These are phyloP conservation scores for Cardamine resedifolia DNA, from an alignment of 345 rosid genomes.

Conservation along the genomic window DNA sequence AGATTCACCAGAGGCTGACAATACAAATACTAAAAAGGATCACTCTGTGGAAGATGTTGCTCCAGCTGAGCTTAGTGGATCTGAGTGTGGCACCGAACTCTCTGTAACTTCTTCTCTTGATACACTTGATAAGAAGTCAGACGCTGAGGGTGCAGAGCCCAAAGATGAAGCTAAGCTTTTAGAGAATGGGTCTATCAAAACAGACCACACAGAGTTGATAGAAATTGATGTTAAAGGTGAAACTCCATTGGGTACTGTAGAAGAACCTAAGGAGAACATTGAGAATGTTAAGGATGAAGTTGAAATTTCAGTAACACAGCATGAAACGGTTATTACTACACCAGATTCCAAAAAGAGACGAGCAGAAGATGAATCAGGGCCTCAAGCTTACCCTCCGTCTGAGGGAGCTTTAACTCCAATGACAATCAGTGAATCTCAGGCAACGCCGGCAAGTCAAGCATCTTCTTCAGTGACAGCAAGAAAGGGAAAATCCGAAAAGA, in stretches of 20 bases:
- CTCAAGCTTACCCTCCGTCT: conserved; percentile 35
- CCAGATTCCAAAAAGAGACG: conserved; percentile 50
- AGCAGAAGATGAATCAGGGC: conserved; percentile 37
- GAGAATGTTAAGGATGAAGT: conserved; percentile 41
- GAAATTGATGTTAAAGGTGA: conserved; percentile 42
- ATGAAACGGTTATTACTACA: conserved; percentile 38
- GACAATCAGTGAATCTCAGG: conserved; percentile 70
- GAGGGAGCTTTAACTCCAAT: conserved; percentile 65
- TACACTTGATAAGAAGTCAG: conserved; percentile 65
- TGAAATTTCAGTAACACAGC: conserved; percentile 30
- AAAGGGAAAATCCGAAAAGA: conserved; percentile 52
- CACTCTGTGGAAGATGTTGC: conserved; percentile 40
- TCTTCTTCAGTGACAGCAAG: conserved; percentile 53
- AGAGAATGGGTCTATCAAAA: conserved; percentile 40
- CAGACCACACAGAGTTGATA: conserved; percentile 30
- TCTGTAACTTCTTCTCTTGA: conserved; percentile 90
- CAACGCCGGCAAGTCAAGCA: conserved; percentile 82
- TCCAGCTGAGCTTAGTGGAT: conserved; percentile 51
- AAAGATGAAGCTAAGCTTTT: conserved; percentile 44
- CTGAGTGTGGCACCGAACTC: conserved; percentile 92
- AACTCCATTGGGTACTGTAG: conserved; percentile 19
- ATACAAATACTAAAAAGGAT: conserved; percentile 34
- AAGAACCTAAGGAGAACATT: conserved; percentile 40
- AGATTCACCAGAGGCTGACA: conserved; percentile 37
- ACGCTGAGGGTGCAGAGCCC: conserved; percentile 47